Evolutionary conservation across 176 grass and related monocot genomes (phyloP).

Genomic region (Stipa capillata): DNA sequence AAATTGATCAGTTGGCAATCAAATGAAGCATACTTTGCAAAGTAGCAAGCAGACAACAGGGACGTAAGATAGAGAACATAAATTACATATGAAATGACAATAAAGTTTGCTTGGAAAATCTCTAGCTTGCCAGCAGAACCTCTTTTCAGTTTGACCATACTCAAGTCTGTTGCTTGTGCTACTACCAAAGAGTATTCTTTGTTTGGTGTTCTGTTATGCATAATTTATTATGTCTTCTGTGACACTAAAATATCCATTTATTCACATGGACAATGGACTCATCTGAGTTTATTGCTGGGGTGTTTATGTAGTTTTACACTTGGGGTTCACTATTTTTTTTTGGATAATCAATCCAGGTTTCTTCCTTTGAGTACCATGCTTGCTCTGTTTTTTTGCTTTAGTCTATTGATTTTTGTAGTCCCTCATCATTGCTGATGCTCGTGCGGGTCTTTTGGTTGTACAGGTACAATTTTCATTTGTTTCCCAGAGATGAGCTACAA

Average conservation of each 20-base stretch:
- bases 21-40: not conserved
- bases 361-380: not conserved
- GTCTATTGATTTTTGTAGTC: not conserved
- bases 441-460: conserved; percentile 10
- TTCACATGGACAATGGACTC: not conserved
- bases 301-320: not conserved
- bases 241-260: not conserved
- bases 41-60: not conserved
- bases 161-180: not conserved
- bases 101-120: not conserved
- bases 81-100: not conserved
- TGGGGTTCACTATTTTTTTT: not conserved
- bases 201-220: not conserved
- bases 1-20: not conserved
- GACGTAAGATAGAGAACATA: conserved; percentile 2
- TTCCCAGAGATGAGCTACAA: conserved; percentile 76
- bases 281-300: not conserved
- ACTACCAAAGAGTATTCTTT: not conserved
- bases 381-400: not conserved
- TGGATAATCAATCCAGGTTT: not conserved
- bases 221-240: not conserved
- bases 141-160: conserved; percentile 15
- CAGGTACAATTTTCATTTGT: conserved; percentile 98
- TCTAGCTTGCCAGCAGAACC: not conserved
- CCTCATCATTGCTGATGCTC: not conserved